Evolutionary conservation across 2,329 filamentous ascomycete genomes (phyloP), one percentile per base, ranked within the genome.

Genomic region (Cladobotryum mycophilum): DNA sequence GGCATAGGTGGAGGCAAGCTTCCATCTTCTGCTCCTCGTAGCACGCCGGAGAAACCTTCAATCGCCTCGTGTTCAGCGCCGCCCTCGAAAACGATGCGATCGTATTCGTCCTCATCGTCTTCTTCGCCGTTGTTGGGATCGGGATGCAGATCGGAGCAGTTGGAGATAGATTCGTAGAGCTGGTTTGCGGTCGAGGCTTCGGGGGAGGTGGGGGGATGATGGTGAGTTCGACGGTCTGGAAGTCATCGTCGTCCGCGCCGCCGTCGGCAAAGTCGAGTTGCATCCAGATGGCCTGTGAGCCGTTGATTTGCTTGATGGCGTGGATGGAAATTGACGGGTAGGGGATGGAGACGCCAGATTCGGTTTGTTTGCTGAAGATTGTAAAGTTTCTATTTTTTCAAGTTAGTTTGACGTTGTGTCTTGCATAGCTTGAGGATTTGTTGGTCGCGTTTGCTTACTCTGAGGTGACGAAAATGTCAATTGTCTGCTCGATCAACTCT

Each of bases 301-400:
- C 63, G 45, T 62, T 65, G 60, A 79, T 72, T 50, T 81, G 79
- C 67, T 88, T 85, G 59, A 86, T 80, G 0, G 86, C 88, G 64
- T 90, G 87, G 14, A 91, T 82, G 18, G 83, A 83, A 64, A 92
- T 87, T 54, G 80, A 73, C 3, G 84, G 86, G 67, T 90, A 92
- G 0, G 85, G 81, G 56, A 91, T 86, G 38, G 81, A 76, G 41
- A 89, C 69, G 55, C 87, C 88, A 15, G 70, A 76, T 35, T 74
- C 71, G 12, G 74, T 76, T 3, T 75, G 65, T 12, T 71, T 67
- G 57, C 83, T 85, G 71, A 82, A 90, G 53, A 91, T 67, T 13
- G 75, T 81, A 49, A 91, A 74, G 58, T 60, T 61, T 34, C 64
- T 72, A 1, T 11, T 15, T 7, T 7, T 12, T 30, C 20, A 3